Conservation (phyloP, 345 rosid genomes). For the Clausena lansium region DNA sequence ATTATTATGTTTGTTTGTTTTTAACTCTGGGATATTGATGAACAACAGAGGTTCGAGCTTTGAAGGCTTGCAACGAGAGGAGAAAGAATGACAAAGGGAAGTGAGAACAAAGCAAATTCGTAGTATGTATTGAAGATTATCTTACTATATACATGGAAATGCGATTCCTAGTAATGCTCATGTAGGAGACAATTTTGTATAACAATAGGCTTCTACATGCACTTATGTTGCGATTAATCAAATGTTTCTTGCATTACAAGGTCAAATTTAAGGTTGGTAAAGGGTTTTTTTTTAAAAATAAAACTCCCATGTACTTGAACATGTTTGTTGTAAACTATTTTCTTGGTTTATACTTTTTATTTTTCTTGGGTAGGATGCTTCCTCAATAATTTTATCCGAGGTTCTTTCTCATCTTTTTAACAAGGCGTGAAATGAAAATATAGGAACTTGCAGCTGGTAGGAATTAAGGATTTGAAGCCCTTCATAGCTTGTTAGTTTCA, state of each 20-base stretch:
- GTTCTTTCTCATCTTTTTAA: background rate
- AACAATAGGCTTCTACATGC: background rate
- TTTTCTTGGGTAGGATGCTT: background rate
- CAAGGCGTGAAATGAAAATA: too few species aligned
- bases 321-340: background rate
- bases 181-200: background rate
- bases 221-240: background rate
- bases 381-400: background rate
- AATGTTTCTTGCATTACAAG: background rate
- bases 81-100: constrained; percentile 29
- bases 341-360: background rate
- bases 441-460: background rate
- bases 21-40: constrained; percentile 2
- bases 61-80: constrained; percentile 57
- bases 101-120: constrained; percentile 16
- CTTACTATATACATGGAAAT: background rate
- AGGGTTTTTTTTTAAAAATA: too few species aligned
- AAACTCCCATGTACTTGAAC: background rate
- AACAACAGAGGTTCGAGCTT: constrained; percentile 56
- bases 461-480: background rate
- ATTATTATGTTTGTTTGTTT: background rate
- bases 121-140: background rate
- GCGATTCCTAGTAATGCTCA: background rate
- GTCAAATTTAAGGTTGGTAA: background rate
- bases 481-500: background rate